phyloP scores from a whole-genome alignment of 495 filamentous ascomycete genomes.

The Saxispiralis lemnorum region DNA sequence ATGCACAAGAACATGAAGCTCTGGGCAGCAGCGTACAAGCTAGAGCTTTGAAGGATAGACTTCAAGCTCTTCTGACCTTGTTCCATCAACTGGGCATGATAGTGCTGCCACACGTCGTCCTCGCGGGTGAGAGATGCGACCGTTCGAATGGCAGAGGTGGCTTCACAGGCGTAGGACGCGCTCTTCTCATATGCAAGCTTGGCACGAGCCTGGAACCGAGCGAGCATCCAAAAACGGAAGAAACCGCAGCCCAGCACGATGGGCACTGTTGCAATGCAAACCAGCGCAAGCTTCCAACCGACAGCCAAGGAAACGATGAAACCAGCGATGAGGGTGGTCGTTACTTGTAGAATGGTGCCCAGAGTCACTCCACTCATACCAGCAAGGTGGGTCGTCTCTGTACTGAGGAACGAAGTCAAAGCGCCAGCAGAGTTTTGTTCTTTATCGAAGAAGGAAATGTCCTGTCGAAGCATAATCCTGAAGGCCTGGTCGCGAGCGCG shows the following conservation, averaged over 20 bases:
- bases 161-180: conserved; percentile 77
- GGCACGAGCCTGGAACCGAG: conserved; percentile 50
- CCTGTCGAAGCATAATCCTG: conserved; percentile 76
- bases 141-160: conserved; percentile 77
- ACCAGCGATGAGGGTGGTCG: conserved; percentile 54
- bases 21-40: conserved; percentile 65
- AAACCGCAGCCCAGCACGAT: conserved; percentile 65
- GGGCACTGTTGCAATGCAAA: conserved; percentile 62
- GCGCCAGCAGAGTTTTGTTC: conserved; percentile 74
- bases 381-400: conserved; percentile 68
- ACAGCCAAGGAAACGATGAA: conserved; percentile 48
- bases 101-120: conserved; percentile 54
- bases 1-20: conserved; percentile 62
- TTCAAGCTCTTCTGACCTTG: conserved; percentile 45
- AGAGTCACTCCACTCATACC: conserved; percentile 68
- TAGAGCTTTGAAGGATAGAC: conserved; percentile 48
- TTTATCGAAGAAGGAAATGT: conserved; percentile 73
- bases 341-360: conserved; percentile 59
- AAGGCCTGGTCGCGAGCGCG: conserved; percentile 67
- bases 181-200: conserved; percentile 56
- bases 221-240: conserved; percentile 70
- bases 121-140: conserved; percentile 82
- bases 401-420: conserved; percentile 68
- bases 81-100: conserved; percentile 43
- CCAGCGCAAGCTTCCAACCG: conserved; percentile 82